These are phyloP conservation scores for Spencermartinsiella ligniputridi DNA, from an alignment of 1,139 yeast genomes.

Conservation along the genomic window DNA sequence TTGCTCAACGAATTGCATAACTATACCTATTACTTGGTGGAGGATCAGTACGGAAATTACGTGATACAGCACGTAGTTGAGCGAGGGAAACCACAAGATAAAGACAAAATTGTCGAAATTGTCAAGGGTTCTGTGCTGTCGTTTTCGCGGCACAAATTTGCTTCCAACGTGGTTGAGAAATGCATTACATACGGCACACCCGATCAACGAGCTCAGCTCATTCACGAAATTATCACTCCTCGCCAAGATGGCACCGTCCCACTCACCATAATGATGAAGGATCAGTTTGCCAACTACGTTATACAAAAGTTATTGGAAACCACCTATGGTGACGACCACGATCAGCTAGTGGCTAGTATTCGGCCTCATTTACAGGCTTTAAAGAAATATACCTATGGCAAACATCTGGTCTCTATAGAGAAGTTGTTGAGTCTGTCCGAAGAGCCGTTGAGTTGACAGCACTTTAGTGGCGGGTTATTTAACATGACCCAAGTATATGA, in stretches of 20 bases:
- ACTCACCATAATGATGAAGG: conserved; percentile 78
- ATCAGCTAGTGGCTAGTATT: conserved; percentile 35
- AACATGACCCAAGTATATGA: background rate
- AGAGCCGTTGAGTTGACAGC: background rate
- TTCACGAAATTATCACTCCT: conserved; percentile 56
- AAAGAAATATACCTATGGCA: conserved; percentile 51
- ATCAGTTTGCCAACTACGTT: conserved; percentile 95
- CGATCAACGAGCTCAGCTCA: conserved; percentile 57
- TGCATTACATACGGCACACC: conserved; percentile 72
- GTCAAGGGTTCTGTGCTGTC: conserved; percentile 62
- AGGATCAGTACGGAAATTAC: conserved; percentile 96
- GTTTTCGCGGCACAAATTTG: conserved; percentile 92
- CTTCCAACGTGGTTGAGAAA: conserved; percentile 95
- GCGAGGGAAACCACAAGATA: conserved; percentile 58
- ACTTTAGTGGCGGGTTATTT: background rate
- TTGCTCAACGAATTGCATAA: conserved; percentile 65
- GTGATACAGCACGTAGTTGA: conserved; percentile 95
- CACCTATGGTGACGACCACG: conserved; percentile 57
- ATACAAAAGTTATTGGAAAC: conserved; percentile 90
- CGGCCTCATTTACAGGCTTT: conserved; percentile 38
- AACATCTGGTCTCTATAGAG: conserved; percentile 84
- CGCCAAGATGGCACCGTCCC: conserved; percentile 39
- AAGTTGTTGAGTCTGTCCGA: conserved; percentile 40
- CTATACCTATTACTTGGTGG: conserved; percentile 72
- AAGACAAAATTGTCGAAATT: conserved; percentile 45